These are phyloP conservation scores for Miamiensis avidus DNA, from an alignment of 169 alveolate species.

Conservation along the genomic window DNA sequence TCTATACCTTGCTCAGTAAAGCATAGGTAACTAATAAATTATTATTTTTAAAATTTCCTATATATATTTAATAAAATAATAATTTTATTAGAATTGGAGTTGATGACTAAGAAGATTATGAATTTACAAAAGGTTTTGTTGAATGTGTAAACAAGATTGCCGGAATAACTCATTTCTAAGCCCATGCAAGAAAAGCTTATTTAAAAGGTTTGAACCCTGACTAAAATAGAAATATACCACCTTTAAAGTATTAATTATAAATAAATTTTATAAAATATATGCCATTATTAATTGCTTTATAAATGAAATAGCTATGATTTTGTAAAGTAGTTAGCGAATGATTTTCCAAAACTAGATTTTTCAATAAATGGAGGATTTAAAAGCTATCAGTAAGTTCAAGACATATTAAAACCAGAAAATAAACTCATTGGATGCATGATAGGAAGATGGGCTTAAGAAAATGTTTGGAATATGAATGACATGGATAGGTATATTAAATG, in stretches of 20 bases:
- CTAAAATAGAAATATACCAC: constrained; percentile 67
- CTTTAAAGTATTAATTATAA: constrained; percentile 36
- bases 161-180: constrained; percentile 47
- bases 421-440: constrained; percentile 55
- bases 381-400: constrained; percentile 45
- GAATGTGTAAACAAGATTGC: constrained; percentile 37
- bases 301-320: constrained; percentile 25
- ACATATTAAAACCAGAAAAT: constrained; percentile 44
- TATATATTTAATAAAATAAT: no score
- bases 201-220: constrained; percentile 59
- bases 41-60: no score
- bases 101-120: constrained; percentile 54
- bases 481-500: no score
- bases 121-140: constrained; percentile 48
- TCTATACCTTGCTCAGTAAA: constrained; percentile 57
- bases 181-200: constrained; percentile 56
- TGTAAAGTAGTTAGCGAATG: constrained; percentile 50
- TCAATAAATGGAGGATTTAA: constrained; percentile 67
- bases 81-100: constrained; percentile 43
- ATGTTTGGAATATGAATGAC: constrained; percentile 50
- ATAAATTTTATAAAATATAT: no score
- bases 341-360: constrained; percentile 51
- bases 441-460: constrained; percentile 59
- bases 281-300: no score
- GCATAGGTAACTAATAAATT: constrained; percentile 27